phyloP scores from a whole-genome alignment of 495 filamentous ascomycete species.

The Aspergillus haitiensis region DNA sequence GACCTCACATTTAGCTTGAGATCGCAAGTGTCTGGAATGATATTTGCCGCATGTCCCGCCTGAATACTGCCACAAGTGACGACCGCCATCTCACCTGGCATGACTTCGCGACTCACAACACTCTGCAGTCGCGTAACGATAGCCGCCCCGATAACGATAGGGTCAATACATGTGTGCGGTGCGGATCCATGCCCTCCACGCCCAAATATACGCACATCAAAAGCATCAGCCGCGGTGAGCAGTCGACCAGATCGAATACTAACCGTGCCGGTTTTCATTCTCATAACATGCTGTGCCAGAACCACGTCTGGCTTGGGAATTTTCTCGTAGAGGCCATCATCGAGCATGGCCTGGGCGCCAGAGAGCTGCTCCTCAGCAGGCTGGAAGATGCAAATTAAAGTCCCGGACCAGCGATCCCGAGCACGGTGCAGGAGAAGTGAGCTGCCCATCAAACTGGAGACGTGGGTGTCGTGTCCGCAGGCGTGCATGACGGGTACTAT shows the following conservation, averaged over 20 bases:
- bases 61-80: conserved; percentile 55
- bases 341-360: conserved; percentile 61
- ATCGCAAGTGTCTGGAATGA: conserved; percentile 51
- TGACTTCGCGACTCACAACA: conserved; percentile 54
- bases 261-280: conserved; percentile 44
- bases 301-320: conserved; percentile 53
- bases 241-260: conserved; percentile 29
- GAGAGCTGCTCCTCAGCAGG: conserved; percentile 57
- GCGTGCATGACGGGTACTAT: conserved; percentile 63
- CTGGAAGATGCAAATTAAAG: conserved; percentile 60
- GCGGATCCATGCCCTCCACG: conserved; percentile 53
- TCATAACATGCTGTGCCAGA: conserved; percentile 59
- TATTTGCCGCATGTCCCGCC: conserved; percentile 53
- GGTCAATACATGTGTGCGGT: conserved; percentile 57
- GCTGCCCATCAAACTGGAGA: conserved; percentile 52
- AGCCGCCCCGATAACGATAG: conserved; percentile 53
- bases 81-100: conserved; percentile 52
- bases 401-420: conserved; percentile 53
- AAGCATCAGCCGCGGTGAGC: conserved; percentile 42
- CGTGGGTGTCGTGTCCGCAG: conserved; percentile 67
- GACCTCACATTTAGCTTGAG: conserved; percentile 54
- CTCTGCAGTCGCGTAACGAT: conserved; percentile 57
- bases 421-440: conserved; percentile 45
- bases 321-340: conserved; percentile 59
- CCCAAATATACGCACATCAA: conserved; percentile 49